These are phyloP conservation scores for Podaxis sp. DNA, from an alignment of 768 basidiomycete genomes.

Conservation along the genomic window DNA sequence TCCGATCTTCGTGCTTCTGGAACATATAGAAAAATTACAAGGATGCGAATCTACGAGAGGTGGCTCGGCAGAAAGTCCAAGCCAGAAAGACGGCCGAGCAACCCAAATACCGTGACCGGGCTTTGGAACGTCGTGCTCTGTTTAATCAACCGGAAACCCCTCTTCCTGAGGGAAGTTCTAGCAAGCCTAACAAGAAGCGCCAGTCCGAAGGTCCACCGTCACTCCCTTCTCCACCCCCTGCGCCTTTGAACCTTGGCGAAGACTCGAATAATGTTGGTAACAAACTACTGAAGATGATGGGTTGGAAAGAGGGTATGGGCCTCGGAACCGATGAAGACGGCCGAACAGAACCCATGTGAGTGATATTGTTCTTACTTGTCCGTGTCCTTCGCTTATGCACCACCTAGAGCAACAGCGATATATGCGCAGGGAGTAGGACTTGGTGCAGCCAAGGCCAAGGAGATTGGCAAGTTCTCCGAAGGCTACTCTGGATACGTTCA, in stretches of 20 bases:
- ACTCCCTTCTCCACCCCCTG: slow-evolving; percentile 59
- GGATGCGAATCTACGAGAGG: slow-evolving; percentile 65
- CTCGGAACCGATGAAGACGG: slow-evolving; percentile 82
- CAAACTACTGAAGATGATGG: slow-evolving; percentile 95
- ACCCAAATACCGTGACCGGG: slow-evolving; percentile 93
- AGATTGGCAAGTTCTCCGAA: slow-evolving; percentile 67
- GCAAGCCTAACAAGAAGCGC: slow-evolving; percentile 29
- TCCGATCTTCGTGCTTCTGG: slow-evolving; percentile 11
- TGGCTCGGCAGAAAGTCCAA: slow-evolving; percentile 66
- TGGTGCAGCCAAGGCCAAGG: slow-evolving; percentile 89
- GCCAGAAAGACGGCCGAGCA: slow-evolving; percentile 42
- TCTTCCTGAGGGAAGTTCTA: slow-evolving; percentile 42
- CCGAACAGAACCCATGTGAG: slow-evolving; percentile 82
- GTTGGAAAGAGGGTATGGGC: slow-evolving; percentile 90
- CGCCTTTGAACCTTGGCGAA: slow-evolving; percentile 60
- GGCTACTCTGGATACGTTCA: slow-evolving; percentile 67
- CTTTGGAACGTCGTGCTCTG: slow-evolving; percentile 83
- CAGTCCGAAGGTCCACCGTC: slow-evolving; percentile 54
- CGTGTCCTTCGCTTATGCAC: slow-evolving; percentile 4
- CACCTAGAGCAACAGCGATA: slow-evolving; percentile 68
- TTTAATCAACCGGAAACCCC: slow-evolving; percentile 93
- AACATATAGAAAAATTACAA: slow-evolving; percentile 75
- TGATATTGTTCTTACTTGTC: slow-evolving; percentile 13
- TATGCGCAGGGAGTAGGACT: slow-evolving; percentile 87
- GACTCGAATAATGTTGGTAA: slow-evolving; percentile 89